Evolutionary conservation across 306 rosid genomes (phyloP).

Genomic region (Trifolium pratense): DNA sequence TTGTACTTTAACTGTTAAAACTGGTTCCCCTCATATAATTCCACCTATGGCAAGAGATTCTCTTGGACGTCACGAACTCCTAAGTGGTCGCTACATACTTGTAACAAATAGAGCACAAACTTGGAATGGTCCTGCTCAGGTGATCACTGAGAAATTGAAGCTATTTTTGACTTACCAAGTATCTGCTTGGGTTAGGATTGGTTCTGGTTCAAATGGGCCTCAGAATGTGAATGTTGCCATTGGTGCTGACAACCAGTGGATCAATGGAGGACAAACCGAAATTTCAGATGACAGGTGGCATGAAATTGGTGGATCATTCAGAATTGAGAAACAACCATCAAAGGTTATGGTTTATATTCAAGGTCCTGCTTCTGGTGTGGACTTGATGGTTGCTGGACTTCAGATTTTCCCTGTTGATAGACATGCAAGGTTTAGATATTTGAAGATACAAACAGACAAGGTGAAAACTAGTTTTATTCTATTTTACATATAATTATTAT

Average conservation of each 20-base stretch:
- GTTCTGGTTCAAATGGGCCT: conserved; percentile 72
- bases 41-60: conserved; percentile 98
- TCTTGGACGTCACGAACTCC: conserved; percentile 76
- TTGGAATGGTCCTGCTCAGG: conserved; percentile 99
- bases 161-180: conserved; percentile 89
- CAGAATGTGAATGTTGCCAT: conserved; percentile 90
- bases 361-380: conserved; percentile 90
- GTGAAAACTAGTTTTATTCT: conserved; percentile 50
- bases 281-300: conserved; percentile 74
- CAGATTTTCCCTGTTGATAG: conserved; percentile 90
- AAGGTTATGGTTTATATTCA: conserved; percentile 90
- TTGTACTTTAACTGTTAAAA: conserved; percentile 73
- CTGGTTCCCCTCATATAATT: conserved; percentile 86
- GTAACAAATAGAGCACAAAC: conserved; percentile 83
- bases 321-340: conserved; percentile 87
- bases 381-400: conserved; percentile 91
- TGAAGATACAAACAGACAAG: conserved; percentile 75
- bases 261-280: conserved; percentile 91
- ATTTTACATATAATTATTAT: conserved; percentile 7
- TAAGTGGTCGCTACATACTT: conserved; percentile 76
- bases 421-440: conserved; percentile 69
- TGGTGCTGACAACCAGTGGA: conserved; percentile 92
- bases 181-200: conserved; percentile 88
- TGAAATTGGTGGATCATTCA: conserved; percentile 94
- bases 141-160: conserved; percentile 79